Base-by-base conservation (phyloP, 1,139 yeast species). In the Debaryomycetaceae sp. region DNA sequence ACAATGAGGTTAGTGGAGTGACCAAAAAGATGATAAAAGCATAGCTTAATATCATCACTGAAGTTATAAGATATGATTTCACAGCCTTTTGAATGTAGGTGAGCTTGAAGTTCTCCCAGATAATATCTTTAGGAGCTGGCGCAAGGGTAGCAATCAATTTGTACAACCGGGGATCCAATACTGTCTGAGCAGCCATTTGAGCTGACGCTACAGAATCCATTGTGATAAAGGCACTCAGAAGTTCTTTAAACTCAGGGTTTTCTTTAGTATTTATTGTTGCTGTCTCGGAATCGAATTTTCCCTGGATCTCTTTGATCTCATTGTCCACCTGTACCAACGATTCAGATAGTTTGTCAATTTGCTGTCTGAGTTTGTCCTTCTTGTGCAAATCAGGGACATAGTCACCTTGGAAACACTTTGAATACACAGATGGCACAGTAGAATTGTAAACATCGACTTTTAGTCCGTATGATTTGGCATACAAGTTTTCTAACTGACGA, bases 191-290 rank as follows among this genome's bases (percentile, higher is more conserved):
- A 3, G 88, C 87, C 88, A 85, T 84, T 62, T 86, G 95, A 0
- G 93, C 93, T 40, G 87, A 81, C 0, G 93, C 93, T 0, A 85
- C 93, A 0, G 89, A 81, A 51, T 84, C 89, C 93, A 86, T 84
- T 0, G 93, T 86, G 6, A 86, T 78, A 56, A 86, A 86, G 0
- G 93, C 93, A 7, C 88, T 79, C 7, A 88, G 83, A 0, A 87
- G 75, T 27, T 62, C 69, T 37, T 56, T 61, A 49, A 69, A 68
- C 36, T 58, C 63, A 3, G 62, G 63, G 42, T 65, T 51, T 11
- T 54, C 52, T n/a, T 49, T 51, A 11, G 57, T 48, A 42, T 65
- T 60, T 13, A 65, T 65, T 7, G 70, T 64, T 5, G 67, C 56
- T 24, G 52, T 48, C 8, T 48, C 42, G 11, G 58, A 46, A 49